Percentiles rank a stretch among this genome's conserved stretches.
Conservation (phyloP, 768 basidiomycete species). For the Termitomyces eurrhizus region DNA sequence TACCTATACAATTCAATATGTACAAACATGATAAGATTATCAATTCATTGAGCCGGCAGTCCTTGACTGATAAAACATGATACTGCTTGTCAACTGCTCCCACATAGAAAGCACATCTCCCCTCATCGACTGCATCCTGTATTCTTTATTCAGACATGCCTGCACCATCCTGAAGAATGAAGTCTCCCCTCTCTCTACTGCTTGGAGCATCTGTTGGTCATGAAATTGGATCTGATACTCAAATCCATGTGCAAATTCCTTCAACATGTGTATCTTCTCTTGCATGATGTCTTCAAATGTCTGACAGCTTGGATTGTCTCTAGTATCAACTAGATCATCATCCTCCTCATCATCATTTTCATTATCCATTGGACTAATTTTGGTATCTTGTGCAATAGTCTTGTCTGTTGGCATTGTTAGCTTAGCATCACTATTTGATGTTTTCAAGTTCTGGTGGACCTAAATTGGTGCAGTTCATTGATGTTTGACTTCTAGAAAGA, state of each 20-base stretch:
- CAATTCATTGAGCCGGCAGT: neutral
- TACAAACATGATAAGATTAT: neutral
- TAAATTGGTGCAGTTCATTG: neutral
- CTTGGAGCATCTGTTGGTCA: neutral
- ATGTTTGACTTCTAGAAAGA: slow-evolving; percentile 12
- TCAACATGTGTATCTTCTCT: neutral
- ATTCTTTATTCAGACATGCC: neutral
- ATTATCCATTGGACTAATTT: neutral
- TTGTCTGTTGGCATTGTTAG: neutral
- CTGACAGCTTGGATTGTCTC: neutral
- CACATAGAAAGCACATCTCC: neutral
- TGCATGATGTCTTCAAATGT: slow-evolving; percentile 1
- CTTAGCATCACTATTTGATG: neutral
- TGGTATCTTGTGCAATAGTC: neutral
- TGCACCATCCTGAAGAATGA: neutral
- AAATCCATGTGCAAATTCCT: neutral
- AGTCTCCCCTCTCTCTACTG: neutral
- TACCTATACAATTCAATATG: neutral
- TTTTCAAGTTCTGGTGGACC: neutral
- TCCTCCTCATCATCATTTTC: neutral
- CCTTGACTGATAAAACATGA: neutral
- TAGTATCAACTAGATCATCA: neutral
- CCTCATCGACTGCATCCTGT: neutral
- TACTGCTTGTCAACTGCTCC: slow-evolving; percentile 2
- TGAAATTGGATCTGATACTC: neutral